Conservation (phyloP, 1,284 basidiomycete genomes). For the Mycena sp. region DNA sequence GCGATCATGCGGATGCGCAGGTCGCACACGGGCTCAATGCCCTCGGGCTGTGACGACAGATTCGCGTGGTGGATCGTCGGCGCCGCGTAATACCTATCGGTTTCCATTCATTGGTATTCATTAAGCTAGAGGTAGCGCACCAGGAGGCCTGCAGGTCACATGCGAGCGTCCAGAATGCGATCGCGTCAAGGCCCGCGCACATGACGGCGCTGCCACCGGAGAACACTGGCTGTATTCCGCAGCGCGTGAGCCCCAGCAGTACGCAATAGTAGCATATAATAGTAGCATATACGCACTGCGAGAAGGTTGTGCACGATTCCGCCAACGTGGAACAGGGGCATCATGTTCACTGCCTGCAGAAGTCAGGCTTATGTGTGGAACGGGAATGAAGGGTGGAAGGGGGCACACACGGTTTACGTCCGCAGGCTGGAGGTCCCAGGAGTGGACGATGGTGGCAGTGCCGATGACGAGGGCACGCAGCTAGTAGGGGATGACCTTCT, state of each 20-base stretch:
- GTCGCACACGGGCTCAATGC: conserved; percentile 42
- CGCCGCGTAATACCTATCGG: conserved; percentile 51
- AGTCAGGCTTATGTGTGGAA: too few relatives aligned
- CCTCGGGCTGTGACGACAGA: conserved; percentile 47
- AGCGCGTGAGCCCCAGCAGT: neutral
- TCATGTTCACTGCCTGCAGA: conserved; percentile 68
- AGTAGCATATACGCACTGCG: conserved; percentile 41
- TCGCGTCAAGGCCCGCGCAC: conserved; percentile 58
- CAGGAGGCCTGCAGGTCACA: conserved; percentile 55
- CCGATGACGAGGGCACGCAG: conserved; percentile 69
- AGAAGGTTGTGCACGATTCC: conserved; percentile 71
- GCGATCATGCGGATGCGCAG: conserved; percentile 54
- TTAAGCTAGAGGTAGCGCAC: conserved; percentile 42
- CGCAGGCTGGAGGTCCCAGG: too few relatives aligned
- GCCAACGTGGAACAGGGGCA: conserved; percentile 77
- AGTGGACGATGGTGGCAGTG: conserved; percentile 63
- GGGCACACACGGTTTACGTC: too few relatives aligned
- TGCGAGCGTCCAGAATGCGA: conserved; percentile 67
- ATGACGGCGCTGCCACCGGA: conserved; percentile 41
- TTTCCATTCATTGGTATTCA: neutral
- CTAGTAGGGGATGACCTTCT: conserved; percentile 68
- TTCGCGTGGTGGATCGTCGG: conserved; percentile 55
- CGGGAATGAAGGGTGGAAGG: too few relatives aligned
- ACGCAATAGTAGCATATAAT: neutral
- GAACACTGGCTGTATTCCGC: conserved; percentile 53